Base-by-base conservation (phyloP, 192 early-diverging fungal species). In the Kappamyces sp. region DNA sequence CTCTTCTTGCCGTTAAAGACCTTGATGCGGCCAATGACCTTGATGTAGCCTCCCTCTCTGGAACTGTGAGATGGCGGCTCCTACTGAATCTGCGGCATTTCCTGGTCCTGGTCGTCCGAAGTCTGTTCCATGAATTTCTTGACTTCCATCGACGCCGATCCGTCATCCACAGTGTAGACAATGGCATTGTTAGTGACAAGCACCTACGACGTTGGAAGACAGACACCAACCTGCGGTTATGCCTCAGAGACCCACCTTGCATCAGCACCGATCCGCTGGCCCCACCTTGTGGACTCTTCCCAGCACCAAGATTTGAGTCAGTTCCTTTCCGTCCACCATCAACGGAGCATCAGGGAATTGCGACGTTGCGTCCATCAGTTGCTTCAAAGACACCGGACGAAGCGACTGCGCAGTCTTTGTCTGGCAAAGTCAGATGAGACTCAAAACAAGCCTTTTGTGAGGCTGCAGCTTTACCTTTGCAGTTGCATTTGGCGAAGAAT, bases 331-430 rank as follows among this genome's bases (percentile, higher is more conserved):
- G 59, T 91, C 91, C 4, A 94, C 74, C 15, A 59, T 65, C 33
- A 87, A 74, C 0, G 78, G 84, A 49, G 66, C 63, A 47, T 91
- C 89, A 11, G 69, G 62, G 15, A 77, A 64, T 4, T 69, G 60
- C 38, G 73, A 64, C 0, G 65, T 63, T 3, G 80, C 72, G 12
- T 66, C 64, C 4, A 67, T 31, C 5, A 94, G 66, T 66, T 90
- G 88, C 64, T 88, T 88, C 65, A 92, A 83, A 9, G 89, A 89
- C 15, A 94, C 86, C 14, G 89, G 89, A 15, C 88, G 81, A 9
- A 92, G 73, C 1, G 85, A 79, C 62, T 62, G 52, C 32, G 59
- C 6, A 38, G 60, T 5, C 34, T 43, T 7, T 45, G 32, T 14
- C 7, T 3, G 9, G 7, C 31, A 12, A 15, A 30, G 42, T 30